A percentile compares a stretch with the other conserved stretches of the same genome.
Evolutionary conservation across 257 asterid species (phyloP).

Genomic region (Nicotiana obtusifolia): DNA sequence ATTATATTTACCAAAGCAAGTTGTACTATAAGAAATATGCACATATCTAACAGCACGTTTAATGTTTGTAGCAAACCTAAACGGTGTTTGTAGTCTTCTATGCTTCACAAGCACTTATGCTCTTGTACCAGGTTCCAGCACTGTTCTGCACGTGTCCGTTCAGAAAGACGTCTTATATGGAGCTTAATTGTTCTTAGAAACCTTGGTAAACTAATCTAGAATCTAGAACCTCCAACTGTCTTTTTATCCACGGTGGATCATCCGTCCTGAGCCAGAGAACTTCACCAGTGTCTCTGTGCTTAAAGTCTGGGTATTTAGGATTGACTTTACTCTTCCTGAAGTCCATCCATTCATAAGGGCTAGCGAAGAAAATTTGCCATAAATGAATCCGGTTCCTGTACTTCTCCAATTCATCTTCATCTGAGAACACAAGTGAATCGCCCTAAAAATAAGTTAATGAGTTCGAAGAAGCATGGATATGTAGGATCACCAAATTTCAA

Average conservation of each 20-base stretch:
- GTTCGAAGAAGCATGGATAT: neutral
- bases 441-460: neutral
- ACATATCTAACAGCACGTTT: neutral
- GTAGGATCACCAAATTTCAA: neutral
- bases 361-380: conserved; percentile 77
- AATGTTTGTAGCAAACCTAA: neutral
- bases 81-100: no score
- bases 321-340: conserved; percentile 37
- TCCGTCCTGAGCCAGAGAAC: conserved; percentile 48
- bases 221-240: conserved; percentile 57
- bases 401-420: conserved; percentile 36
- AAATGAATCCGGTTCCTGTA: conserved; percentile 45
- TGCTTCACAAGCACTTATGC: neutral
- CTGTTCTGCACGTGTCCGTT: neutral
- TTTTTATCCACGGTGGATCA: conserved; percentile 84
- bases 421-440: conserved; percentile 13
- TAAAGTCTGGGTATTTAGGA: conserved; percentile 57
- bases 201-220: conserved; percentile 29
- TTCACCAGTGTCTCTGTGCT: conserved; percentile 70
- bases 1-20: neutral
- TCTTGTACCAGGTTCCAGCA: neutral
- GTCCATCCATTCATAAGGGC: conserved; percentile 81
- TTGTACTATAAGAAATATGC: neutral
- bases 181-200: neutral
- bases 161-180: neutral